These are phyloP conservation scores for Pseudogymnoascus verrucosus DNA, from an alignment of 2,329 filamentous ascomycete genomes.

Conservation along the genomic window DNA sequence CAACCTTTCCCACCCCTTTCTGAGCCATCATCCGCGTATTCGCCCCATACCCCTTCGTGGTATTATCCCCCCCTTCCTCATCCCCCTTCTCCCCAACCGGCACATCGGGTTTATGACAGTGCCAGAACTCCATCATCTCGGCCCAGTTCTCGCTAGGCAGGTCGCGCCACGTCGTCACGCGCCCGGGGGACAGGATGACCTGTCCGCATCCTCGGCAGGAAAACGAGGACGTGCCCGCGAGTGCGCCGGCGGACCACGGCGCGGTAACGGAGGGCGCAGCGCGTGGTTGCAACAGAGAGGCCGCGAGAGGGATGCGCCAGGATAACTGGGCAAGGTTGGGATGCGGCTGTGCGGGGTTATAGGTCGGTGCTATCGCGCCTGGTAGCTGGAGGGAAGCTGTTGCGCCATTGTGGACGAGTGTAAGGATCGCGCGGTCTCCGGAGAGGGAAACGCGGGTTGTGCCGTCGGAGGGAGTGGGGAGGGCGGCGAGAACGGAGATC, in stretches of 20 bases:
- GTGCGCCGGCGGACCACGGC: slow-evolving; percentile 46
- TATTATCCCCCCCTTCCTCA: slow-evolving; percentile 29
- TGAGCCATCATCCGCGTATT: slow-evolving; percentile 63
- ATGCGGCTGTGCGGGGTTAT: slow-evolving; percentile 14
- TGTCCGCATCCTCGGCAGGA: slow-evolving; percentile 36
- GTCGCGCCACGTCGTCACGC: slow-evolving; percentile 68
- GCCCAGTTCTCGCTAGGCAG: slow-evolving; percentile 96
- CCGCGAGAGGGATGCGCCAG: slow-evolving; percentile 45
- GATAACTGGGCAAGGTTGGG: slow-evolving; percentile 32
- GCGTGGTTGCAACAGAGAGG: slow-evolving; percentile 14
- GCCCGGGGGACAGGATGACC: slow-evolving; percentile 32
- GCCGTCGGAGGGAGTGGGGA: slow-evolving; percentile 32
- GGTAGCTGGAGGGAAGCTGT: slow-evolving; percentile 31
- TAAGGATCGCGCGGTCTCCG: slow-evolving; percentile 37
- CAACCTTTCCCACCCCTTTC: slow-evolving; percentile 65
- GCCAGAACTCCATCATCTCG: slow-evolving; percentile 99
- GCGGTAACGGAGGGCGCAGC: slow-evolving; percentile 12
- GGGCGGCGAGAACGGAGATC: slow-evolving; percentile 48
- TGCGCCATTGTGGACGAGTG: slow-evolving; percentile 41
- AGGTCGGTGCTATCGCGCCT: slow-evolving; percentile 23
- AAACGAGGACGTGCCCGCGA: slow-evolving; percentile 30
- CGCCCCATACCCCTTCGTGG: slow-evolving; percentile 74
- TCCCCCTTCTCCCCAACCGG: slow-evolving; percentile 28
- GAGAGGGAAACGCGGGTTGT: slow-evolving; percentile 32
- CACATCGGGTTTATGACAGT: slow-evolving; percentile 85